Conservation (phyloP, 192 early-diverging fungal genomes). For the Paraglomus occultum region DNA sequence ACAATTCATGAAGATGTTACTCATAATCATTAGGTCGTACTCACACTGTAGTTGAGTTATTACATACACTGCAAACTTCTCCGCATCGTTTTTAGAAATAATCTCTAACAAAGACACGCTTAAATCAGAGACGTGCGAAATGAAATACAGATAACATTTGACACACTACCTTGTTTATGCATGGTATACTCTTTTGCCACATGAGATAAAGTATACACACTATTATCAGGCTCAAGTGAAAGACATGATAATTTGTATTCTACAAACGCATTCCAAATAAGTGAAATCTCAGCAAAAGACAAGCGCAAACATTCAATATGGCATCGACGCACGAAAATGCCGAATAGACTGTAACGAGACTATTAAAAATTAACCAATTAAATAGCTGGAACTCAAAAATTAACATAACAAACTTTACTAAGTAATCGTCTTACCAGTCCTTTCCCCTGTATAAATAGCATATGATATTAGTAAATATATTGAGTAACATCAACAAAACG, state of each 20-base stretch:
- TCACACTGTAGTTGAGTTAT: constrained; percentile 22
- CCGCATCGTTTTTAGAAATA: constrained; percentile 21
- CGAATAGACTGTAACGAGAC: constrained; percentile 14
- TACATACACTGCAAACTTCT: constrained; percentile 17
- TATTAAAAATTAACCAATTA: not conserved
- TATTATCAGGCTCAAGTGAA: not conserved
- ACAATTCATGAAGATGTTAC: not conserved
- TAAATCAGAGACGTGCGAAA: not conserved
- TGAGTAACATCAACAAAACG: not conserved
- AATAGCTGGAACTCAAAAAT: not conserved
- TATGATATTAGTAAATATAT: not conserved
- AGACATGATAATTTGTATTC: constrained; percentile 1
- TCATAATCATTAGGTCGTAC: not conserved
- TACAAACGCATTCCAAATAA: constrained; percentile 12
- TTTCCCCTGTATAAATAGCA: not conserved
- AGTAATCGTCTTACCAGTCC: not conserved
- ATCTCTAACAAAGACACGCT: constrained; percentile 19
- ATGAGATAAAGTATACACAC: not conserved
- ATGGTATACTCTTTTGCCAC: constrained; percentile 7
- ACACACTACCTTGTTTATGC: constrained; percentile 20
- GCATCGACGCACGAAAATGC: constrained; percentile 24
- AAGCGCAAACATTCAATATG: constrained; percentile 14
- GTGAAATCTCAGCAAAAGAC: constrained; percentile 10
- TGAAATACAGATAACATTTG: not conserved
- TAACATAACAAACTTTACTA: not conserved